Conservation (phyloP, 148 eudicot genomes). For the Diospyros lotus region DNA sequence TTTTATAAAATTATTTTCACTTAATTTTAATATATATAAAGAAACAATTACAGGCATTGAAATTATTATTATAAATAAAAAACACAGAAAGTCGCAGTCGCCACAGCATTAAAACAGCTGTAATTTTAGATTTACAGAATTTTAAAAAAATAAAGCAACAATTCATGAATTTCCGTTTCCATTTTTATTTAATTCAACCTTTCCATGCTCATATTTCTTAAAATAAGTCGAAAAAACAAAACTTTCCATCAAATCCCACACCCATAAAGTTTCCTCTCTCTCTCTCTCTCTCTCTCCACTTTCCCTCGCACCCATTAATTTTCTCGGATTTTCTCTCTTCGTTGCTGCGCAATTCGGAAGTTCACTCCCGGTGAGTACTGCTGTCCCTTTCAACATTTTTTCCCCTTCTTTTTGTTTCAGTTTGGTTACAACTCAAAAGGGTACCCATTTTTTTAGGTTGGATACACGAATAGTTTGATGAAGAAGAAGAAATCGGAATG, state of each 20-base stretch:
- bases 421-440: not conserved
- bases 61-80: no score
- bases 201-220: not conserved
- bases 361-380: not conserved
- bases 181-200: conserved; percentile 7
- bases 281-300: not conserved
- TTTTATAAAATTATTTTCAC: no score
- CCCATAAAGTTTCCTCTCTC: not conserved
- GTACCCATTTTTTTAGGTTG: conserved; percentile 15
- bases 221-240: no score
- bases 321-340: not conserved
- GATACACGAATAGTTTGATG: conserved; percentile 10
- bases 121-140: no score
- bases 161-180: conserved; percentile 4
- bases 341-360: not conserved
- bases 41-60: no score
- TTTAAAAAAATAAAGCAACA: no score
- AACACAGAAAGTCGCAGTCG: no score
- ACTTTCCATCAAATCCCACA: not conserved
- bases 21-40: no score
- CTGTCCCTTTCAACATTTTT: not conserved
- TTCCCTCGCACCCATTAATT: not conserved
- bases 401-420: not conserved
- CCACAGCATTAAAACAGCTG: no score
- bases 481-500: conserved; percentile 18